phyloP scores from a whole-genome alignment of 2,329 filamentous ascomycete species.

The Fusarium floridanum region DNA sequence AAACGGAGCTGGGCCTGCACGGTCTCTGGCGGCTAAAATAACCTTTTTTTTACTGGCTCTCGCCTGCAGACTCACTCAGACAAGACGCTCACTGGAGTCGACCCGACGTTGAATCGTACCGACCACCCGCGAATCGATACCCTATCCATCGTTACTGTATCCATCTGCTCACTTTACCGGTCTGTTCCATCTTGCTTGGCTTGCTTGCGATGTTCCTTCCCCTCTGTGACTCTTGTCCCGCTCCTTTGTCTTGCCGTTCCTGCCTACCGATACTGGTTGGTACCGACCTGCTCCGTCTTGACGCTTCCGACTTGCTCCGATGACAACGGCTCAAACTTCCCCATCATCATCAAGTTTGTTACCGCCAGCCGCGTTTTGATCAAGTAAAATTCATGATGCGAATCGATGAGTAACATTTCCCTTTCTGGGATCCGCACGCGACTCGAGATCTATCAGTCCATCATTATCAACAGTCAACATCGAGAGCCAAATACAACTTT shows the following conservation, averaged over 20 bases:
- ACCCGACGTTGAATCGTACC: slow-evolving; percentile 8
- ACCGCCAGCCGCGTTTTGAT: slow-evolving; percentile 23
- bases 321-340: slow-evolving; percentile 21
- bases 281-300: background rate
- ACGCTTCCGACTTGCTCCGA: slow-evolving; percentile 39
- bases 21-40: slow-evolving; percentile 40
- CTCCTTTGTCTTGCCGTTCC: background rate
- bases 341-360: slow-evolving; percentile 41
- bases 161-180: slow-evolving; percentile 40
- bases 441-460: slow-evolving; percentile 28
- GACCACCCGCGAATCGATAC: background rate
- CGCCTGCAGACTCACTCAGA: slow-evolving; percentile 5
- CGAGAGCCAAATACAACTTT: slow-evolving; percentile 32
- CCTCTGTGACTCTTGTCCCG: slow-evolving; percentile 9
- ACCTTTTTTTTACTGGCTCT: slow-evolving; percentile 35
- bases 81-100: background rate
- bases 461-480: slow-evolving; percentile 26
- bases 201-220: slow-evolving; percentile 7
- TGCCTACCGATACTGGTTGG: background rate
- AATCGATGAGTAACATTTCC: slow-evolving; percentile 34
- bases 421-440: slow-evolving; percentile 13
- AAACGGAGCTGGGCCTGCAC: slow-evolving; percentile 14
- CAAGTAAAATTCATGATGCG: slow-evolving; percentile 11
- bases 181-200: slow-evolving; percentile 18
- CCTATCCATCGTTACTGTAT: background rate